These are phyloP conservation scores for Candida saitoana DNA, from an alignment of 805 yeast genomes.

Conservation along the genomic window DNA sequence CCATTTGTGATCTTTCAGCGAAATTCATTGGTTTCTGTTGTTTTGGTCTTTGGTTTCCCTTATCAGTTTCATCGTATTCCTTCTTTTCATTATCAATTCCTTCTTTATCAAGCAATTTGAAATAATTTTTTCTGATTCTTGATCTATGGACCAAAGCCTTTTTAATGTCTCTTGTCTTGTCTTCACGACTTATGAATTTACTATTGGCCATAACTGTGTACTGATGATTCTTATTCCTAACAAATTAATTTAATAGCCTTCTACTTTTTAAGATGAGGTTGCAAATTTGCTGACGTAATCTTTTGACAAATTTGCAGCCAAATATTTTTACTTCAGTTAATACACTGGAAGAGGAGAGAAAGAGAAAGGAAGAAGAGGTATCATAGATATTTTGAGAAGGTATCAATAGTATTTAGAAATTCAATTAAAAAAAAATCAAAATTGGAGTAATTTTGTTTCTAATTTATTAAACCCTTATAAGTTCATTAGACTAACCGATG, in stretches of 20 bases:
- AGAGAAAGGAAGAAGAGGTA: neutral
- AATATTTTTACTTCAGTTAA: neutral
- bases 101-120: constrained; percentile 71
- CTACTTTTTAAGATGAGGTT: neutral
- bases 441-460: too few species aligned
- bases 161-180: constrained; percentile 62
- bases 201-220: constrained; percentile 4
- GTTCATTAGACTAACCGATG: too few species aligned
- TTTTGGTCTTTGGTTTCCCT: constrained; percentile 9
- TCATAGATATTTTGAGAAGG: too few species aligned
- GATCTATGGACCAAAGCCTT: constrained; percentile 75
- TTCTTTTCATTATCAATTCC: constrained; percentile 31
- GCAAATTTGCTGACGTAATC: constrained; percentile 1
- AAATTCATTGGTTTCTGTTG: constrained; percentile 28
- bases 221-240: neutral
- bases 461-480: too few species aligned
- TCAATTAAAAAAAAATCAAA: too few species aligned
- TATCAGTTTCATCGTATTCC: constrained; percentile 13
- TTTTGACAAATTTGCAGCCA: neutral
- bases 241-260: neutral
- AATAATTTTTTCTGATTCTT: constrained; percentile 73
- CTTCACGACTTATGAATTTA: constrained; percentile 26
- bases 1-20: constrained; percentile 43
- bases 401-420: too few species aligned
- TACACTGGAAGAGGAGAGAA: too few species aligned